These are phyloP conservation scores for Amaranthus tricolor DNA, from an alignment of 179 eudicot species.

Conservation along the genomic window DNA sequence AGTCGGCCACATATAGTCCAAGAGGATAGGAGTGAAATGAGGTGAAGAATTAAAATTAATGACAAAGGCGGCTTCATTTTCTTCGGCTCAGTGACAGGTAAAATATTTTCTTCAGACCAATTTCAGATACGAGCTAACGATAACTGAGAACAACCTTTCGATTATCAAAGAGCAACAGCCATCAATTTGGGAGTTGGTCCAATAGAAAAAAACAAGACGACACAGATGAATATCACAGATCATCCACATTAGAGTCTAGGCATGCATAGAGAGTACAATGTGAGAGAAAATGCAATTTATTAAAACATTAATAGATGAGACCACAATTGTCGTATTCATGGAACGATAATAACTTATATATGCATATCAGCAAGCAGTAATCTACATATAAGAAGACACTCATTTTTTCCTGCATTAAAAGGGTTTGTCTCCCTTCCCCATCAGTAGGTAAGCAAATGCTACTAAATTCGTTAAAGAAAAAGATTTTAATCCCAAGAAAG, in stretches of 20 bases:
- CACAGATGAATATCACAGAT: background rate
- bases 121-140: background rate
- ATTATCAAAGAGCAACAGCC: background rate
- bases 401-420: background rate
- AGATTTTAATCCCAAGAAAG: background rate
- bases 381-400: background rate
- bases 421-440: background rate
- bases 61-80: background rate
- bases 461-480: background rate
- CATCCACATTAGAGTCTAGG: background rate
- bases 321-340: background rate
- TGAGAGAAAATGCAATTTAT: background rate
- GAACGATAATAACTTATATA: background rate
- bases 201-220: background rate
- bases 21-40: background rate
- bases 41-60: slow-evolving; percentile 11
- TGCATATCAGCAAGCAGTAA: background rate
- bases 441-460: background rate
- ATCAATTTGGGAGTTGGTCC: background rate
- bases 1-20: background rate
- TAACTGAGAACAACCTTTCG: background rate
- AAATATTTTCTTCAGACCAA: slow-evolving; percentile 3
- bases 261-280: background rate
- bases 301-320: background rate
- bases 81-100: slow-evolving; percentile 3